A percentile compares a stretch with the other conserved stretches of the same genome.
Conservation (phyloP, 1,139 yeast genomes). For the Lodderomyces margitis region DNA sequence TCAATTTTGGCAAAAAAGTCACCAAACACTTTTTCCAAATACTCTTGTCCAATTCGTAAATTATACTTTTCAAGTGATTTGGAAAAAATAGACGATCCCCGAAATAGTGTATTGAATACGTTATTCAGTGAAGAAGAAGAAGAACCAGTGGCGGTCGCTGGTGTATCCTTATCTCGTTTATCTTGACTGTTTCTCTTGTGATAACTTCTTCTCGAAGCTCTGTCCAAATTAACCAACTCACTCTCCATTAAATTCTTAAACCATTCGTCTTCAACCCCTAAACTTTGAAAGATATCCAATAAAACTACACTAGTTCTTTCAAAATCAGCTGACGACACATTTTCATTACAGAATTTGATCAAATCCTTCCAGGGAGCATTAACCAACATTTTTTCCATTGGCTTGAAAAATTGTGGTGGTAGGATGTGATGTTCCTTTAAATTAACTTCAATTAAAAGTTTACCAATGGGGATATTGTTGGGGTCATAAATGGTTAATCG, state of each 20-base stretch:
- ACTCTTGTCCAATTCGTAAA: conserved; percentile 74
- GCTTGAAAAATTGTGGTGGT: conserved; percentile 55
- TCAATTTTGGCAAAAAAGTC: conserved; percentile 59
- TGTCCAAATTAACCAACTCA: conserved; percentile 56
- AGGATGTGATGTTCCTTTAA: conserved; percentile 59
- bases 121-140: conserved; percentile 33
- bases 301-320: conserved; percentile 55
- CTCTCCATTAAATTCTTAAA: conserved; percentile 63
- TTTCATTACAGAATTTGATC: conserved; percentile 44
- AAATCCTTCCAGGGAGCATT: conserved; percentile 53
- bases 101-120: conserved; percentile 70
- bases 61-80: conserved; percentile 79
- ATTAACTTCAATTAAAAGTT: conserved; percentile 53
- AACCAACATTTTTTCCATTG: conserved; percentile 57
- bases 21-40: conserved; percentile 71
- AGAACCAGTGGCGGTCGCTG: conserved; percentile 5
- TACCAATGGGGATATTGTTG: conserved; percentile 52
- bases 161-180: conserved; percentile 8
- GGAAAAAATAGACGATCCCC: conserved; percentile 82
- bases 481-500: conserved; percentile 42
- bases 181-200: conserved; percentile 22
- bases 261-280: conserved; percentile 66
- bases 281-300: conserved; percentile 63
- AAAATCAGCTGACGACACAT: conserved; percentile 46
- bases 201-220: conserved; percentile 42